Base-by-base conservation (phyloP, 768 basidiomycete species). In the Kondoa subrosea region DNA sequence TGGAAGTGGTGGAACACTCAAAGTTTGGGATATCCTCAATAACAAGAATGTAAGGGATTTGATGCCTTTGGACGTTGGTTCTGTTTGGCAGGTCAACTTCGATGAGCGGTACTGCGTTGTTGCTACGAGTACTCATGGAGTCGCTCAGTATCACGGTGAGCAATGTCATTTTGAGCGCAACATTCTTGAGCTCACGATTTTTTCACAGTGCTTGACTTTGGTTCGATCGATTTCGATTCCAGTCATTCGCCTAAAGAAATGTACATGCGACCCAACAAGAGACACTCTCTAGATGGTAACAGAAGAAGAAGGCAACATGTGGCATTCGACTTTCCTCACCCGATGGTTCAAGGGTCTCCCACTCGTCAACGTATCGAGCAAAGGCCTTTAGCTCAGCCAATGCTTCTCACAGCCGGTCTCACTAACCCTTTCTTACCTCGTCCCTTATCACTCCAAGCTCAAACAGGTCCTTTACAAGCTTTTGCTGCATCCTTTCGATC, bases 41-140 rank as follows among this genome's bases (percentile, higher is more conserved):
- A 95, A 93, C 26, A 82, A 82, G 0, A 85, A 89, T 50, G 85
- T 90, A 15, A 82, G 90, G 34, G 95, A 96, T 75, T 80, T 99
- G 70, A 50, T 50, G 40, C 40, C 40, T 21, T 79, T 96, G 71
- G 89, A 87, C 0, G 88, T 89, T 12, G 89, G 96, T 71, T 87
- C 85, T 15, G 95, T 99, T 27, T 99, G 93, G 93, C 93, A 97
- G 78, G 90, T 97, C 57, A 85, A 90, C 32, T 95, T 93, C 76
- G 88, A 92, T 77, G 89, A 91, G 0, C 80, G 91, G 68, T 90
- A 90, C 83, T 89, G 91, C 74, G 89, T 99, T 58, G 91, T 91
- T 4, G 95, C 95, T 4, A 76, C 76, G 12, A 77, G 77, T 58
- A 70, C 78, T 2, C 75, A 74, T 56, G 76, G 76, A 8, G 60